phyloP scores from a whole-genome alignment of 257 asterid genomes.

The Nicotiana benthamiana region DNA sequence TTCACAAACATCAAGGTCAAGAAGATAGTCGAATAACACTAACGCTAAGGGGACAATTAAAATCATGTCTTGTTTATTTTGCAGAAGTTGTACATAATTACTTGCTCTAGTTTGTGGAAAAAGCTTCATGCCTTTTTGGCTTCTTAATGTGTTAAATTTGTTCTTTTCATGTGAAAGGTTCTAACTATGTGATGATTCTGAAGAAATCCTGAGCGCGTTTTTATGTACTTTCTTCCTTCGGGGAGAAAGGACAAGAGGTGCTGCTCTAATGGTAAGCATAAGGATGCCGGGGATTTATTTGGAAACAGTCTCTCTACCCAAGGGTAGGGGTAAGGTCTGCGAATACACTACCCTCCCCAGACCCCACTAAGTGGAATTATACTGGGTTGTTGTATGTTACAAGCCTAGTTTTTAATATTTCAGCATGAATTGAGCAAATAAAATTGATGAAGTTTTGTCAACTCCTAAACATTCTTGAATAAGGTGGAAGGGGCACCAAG shows the following conservation, averaged over 20 bases:
- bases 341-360: too few relatives aligned
- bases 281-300: too few relatives aligned
- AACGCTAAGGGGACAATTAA: conserved; percentile 4
- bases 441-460: not conserved
- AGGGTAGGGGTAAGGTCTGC: too few relatives aligned
- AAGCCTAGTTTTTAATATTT: not conserved
- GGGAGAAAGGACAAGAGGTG: too few relatives aligned
- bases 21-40: conserved; percentile 26
- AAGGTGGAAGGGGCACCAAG: not conserved
- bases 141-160: not conserved
- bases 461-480: not conserved
- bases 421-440: not conserved
- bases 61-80: not conserved
- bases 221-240: too few relatives aligned
- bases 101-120: not conserved
- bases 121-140: not conserved
- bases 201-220: too few relatives aligned
- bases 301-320: too few relatives aligned
- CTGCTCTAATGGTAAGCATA: too few relatives aligned
- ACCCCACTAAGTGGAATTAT: too few relatives aligned
- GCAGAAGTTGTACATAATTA: not conserved
- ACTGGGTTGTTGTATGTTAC: too few relatives aligned
- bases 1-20: conserved; percentile 56
- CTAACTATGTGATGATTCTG: not conserved
- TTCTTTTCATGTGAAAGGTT: not conserved